Evolutionary conservation across 2,329 filamentous ascomycete genomes (phyloP), one percentile per base, ranked within the genome.

Genomic region (Hypocrella siamensis): DNA sequence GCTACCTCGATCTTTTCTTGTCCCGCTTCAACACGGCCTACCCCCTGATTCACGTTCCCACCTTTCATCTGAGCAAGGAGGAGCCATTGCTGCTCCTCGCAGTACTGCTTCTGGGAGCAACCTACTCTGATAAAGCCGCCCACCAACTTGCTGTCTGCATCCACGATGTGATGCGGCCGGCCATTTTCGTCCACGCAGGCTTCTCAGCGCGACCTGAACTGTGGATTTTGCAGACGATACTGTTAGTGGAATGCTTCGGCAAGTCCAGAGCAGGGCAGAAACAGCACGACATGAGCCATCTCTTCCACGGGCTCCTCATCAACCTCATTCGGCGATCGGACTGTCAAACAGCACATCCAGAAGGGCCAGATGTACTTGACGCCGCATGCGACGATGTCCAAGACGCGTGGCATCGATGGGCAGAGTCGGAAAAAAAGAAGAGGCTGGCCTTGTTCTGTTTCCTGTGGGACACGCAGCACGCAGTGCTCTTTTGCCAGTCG

Each of bases 401-500:
- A 3, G 43, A 51, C 8, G 46, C 59, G 3, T 76, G 70, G 70
- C 52, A 49, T 27, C 50, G 48, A n/a, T 70, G 67, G 53, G 63
- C 65, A 3, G 58, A 67, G 28, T 54, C 59, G 2, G 70, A 76
- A 42, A 65, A 72, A 37, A 68, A 68, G 35, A 74, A 74, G 47
- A 60, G 60, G 32, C 49, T 72, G 0, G 67, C 70, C 0, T 58
- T 75, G 25, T 53, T 73, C 5, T 76, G 70, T 42, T 78, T 77
- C 44, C 67, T 76, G 56, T 76, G 71, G 72, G 72, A 76, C 40
- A 73, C 69, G 0, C 70, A 76, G 33, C 70, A 76, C 37, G 70
- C 71, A 0, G 68, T 75, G 0, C 54, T 76, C 0, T 76, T 76
- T 45, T 75, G 68, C n/a, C 71, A 76, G 42, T 73, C 67, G 4